Evolutionary conservation across 2,329 filamentous ascomycete genomes (phyloP).

Genomic region (Fonsecaea nubica): DNA sequence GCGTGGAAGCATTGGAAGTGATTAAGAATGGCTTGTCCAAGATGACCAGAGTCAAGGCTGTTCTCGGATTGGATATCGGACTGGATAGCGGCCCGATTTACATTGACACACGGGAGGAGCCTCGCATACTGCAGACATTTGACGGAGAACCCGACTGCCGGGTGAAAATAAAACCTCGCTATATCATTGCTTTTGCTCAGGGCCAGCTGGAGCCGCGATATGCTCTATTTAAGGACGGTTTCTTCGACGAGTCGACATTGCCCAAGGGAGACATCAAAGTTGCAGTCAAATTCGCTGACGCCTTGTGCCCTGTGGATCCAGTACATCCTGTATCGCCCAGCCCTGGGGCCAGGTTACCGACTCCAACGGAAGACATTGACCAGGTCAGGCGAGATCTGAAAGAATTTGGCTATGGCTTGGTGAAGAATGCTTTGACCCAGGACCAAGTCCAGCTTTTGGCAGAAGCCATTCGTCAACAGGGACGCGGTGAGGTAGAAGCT

Average conservation of each 20-base stretch:
- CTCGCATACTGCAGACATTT: constrained; percentile 35
- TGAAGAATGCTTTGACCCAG: constrained; percentile 22
- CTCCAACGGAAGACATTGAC: constrained; percentile 23
- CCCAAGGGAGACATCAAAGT: constrained; percentile 40
- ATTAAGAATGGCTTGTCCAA: constrained; percentile 14
- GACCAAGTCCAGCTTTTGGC: constrained; percentile 19
- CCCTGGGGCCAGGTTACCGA: constrained; percentile 43
- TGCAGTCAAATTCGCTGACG: constrained; percentile 42
- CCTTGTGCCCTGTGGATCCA: constrained; percentile 38
- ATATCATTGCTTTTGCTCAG: constrained; percentile 41
- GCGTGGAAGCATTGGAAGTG: constrained; percentile 8
- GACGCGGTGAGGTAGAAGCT: constrained; percentile 15
- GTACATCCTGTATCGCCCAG: constrained; percentile 44
- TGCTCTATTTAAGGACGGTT: constrained; percentile 42
- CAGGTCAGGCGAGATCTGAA: constrained; percentile 24
- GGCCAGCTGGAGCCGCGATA: constrained; percentile 42
- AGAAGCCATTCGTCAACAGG: constrained; percentile 17
- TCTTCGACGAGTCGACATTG: constrained; percentile 38
- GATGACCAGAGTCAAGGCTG: constrained; percentile 27
- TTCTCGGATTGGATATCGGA: constrained; percentile 22
- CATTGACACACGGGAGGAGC: constrained; percentile 40
- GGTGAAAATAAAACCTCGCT: constrained; percentile 41
- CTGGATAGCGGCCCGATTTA: constrained; percentile 37
- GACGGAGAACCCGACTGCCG: constrained; percentile 39
- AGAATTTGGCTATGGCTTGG: constrained; percentile 27